phyloP scores from a whole-genome alignment of 2,329 filamentous ascomycete species.

The Fusarium sp. region DNA sequence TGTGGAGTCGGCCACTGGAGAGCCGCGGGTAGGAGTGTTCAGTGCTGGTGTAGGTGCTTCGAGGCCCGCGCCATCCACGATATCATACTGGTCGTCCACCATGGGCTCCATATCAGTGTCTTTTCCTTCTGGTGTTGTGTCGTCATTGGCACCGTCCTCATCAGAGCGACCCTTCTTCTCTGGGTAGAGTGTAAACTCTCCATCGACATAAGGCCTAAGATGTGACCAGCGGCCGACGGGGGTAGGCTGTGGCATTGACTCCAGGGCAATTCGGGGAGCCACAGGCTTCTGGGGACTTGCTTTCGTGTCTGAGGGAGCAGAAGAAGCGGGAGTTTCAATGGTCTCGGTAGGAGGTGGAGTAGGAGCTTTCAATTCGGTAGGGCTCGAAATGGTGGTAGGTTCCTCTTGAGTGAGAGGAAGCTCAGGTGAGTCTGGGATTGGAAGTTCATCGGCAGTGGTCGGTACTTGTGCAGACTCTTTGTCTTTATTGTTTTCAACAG shows the following conservation, averaged over 20 bases:
- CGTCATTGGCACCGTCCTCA: slow-evolving; percentile 44
- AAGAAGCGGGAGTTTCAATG: slow-evolving; percentile 25
- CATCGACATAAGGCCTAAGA: slow-evolving; percentile 52
- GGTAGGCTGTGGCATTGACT: slow-evolving; percentile 41
- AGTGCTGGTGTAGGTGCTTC: slow-evolving; percentile 49
- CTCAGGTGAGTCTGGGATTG: slow-evolving; percentile 18
- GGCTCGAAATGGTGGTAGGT: slow-evolving; percentile 22
- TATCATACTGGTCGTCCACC: slow-evolving; percentile 47
- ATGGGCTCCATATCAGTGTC: slow-evolving; percentile 45
- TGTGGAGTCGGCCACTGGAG: slow-evolving; percentile 50
- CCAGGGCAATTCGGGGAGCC: slow-evolving; percentile 12
- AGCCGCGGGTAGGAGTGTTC: slow-evolving; percentile 50
- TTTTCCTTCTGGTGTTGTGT: slow-evolving; percentile 45
- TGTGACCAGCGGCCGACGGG: slow-evolving; percentile 48
- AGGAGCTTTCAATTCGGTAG: slow-evolving; percentile 25
- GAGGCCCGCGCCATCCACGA: slow-evolving; percentile 39
- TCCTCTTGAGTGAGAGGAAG: slow-evolving; percentile 18
- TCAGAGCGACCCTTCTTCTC: slow-evolving; percentile 47
- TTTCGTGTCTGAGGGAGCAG: slow-evolving; percentile 33
- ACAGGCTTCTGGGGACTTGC: slow-evolving; percentile 31
- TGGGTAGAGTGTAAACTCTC: slow-evolving; percentile 51
- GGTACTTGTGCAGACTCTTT: slow-evolving; percentile 2
- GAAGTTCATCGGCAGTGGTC: neutral
- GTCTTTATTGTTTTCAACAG: slow-evolving; percentile 2
- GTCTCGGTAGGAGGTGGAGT: slow-evolving; percentile 30